Evolutionary conservation across 2,329 filamentous ascomycete genomes (phyloP).

Genomic region (Aspergillus candidus): DNA sequence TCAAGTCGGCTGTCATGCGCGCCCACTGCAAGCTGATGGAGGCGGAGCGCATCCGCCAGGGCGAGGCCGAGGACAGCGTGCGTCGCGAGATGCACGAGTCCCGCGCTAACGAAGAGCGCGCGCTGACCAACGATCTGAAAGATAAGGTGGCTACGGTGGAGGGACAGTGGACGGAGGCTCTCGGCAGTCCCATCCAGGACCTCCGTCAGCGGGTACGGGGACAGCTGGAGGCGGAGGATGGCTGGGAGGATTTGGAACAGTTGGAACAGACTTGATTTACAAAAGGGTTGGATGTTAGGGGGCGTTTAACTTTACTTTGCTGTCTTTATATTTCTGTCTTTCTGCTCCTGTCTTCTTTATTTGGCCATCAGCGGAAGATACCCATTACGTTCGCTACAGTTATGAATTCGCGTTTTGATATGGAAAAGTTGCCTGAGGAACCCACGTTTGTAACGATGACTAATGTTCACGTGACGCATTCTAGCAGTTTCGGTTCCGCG

Average conservation of each 20-base stretch:
- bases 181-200: conserved; percentile 69
- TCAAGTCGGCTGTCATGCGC: conserved; percentile 69
- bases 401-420: background rate
- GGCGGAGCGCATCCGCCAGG: conserved; percentile 51
- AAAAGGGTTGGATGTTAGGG: conserved; percentile 27
- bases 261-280: conserved; percentile 26
- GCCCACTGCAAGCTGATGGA: conserved; percentile 64
- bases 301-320: background rate
- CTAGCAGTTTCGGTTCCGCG: conserved; percentile 35
- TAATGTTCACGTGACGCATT: conserved; percentile 21
- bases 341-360: conserved; percentile 9
- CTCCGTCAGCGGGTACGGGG: conserved; percentile 69
- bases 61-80: conserved; percentile 38
- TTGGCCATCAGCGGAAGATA: conserved; percentile 6
- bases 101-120: conserved; percentile 59
- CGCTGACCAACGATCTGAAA: conserved; percentile 78
- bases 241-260: conserved; percentile 76
- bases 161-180: conserved; percentile 79
- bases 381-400: conserved; percentile 16
- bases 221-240: conserved; percentile 70
- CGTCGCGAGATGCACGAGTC: conserved; percentile 50
- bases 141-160: conserved; percentile 89
- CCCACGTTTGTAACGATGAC: too few species aligned
- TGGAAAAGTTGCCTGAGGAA: background rate
- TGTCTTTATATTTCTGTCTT: conserved; percentile 7